These are phyloP conservation scores for Apostasia shenzhenica DNA, from an alignment of 106 monocot genomes.

Conservation along the genomic window DNA sequence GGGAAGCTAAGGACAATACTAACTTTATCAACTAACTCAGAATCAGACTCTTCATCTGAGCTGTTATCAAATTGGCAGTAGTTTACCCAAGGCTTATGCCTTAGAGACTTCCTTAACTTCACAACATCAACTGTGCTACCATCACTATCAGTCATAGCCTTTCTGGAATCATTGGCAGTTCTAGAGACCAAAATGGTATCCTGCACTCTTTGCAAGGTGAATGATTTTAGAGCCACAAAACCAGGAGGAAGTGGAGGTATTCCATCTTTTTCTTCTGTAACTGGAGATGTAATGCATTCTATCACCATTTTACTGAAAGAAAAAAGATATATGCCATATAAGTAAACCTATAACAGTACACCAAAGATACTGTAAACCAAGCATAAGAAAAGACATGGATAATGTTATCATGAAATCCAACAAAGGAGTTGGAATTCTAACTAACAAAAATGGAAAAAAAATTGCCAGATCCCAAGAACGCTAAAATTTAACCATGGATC, in stretches of 20 bases:
- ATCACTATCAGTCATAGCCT: constrained; percentile 11
- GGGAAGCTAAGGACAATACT: constrained; percentile 1
- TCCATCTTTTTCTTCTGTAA: constrained; percentile 25
- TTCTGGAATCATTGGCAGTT: constrained; percentile 10
- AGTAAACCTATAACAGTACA: neutral
- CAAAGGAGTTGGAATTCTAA: neutral
- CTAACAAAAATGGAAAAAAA: neutral
- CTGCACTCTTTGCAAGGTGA: constrained; percentile 38
- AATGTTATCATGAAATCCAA: neutral
- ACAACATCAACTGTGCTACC: constrained; percentile 12
- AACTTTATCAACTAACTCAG: constrained; percentile 40
- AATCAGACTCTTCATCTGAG: constrained; percentile 47
- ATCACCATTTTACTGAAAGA: constrained; percentile 35
- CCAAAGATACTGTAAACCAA: neutral
- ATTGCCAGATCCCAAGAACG: neutral
- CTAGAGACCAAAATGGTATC: constrained; percentile 9
- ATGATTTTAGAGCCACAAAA: constrained; percentile 38
- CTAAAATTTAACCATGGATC: neutral
- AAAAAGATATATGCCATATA: neutral
- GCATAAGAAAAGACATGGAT: neutral
- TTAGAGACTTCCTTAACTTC: constrained; percentile 44
- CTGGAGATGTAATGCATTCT: constrained; percentile 25
- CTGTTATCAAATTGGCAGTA: constrained; percentile 44
- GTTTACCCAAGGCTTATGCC: constrained; percentile 58
- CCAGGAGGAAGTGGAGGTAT: constrained; percentile 68